These are phyloP conservation scores for Pseudozyma flocculosa DNA, from an alignment of 1,284 basidiomycete species.

Conservation along the genomic window DNA sequence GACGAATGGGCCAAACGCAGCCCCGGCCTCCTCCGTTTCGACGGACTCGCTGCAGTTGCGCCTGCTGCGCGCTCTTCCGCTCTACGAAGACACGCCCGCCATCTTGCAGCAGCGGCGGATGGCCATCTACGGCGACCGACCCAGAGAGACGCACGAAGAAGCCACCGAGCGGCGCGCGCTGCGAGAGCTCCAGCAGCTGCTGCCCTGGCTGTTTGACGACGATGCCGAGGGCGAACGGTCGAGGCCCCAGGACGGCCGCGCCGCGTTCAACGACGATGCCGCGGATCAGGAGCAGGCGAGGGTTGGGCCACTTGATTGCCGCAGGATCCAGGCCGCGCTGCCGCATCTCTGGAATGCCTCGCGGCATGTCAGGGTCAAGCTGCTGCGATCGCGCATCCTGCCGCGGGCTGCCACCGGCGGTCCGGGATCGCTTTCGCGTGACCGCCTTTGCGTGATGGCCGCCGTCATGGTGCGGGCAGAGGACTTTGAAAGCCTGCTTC, in stretches of 20 bases:
- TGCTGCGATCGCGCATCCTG: slow-evolving; percentile 16
- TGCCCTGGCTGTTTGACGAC: slow-evolving; percentile 24
- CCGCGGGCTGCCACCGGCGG: slow-evolving; percentile 13
- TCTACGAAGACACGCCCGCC: slow-evolving; percentile 29
- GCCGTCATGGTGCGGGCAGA: slow-evolving; percentile 18
- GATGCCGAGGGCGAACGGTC: no score
- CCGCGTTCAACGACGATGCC: no score
- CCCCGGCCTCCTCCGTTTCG: background rate
- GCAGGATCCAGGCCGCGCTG: slow-evolving; percentile 1
- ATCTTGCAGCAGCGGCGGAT: slow-evolving; percentile 43
- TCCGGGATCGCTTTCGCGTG: slow-evolving; percentile 13
- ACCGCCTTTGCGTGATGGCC: slow-evolving; percentile 20
- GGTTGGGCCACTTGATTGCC: no score
- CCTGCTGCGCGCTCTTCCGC: slow-evolving; percentile 45
- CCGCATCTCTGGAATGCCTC: slow-evolving; percentile 45
- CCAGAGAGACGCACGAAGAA: slow-evolving; percentile 53
- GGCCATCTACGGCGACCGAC: slow-evolving; percentile 52
- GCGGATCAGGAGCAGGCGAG: no score
- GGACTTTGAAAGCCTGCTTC: slow-evolving; percentile 27
- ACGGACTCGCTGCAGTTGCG: slow-evolving; percentile 36
- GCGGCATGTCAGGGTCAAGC: slow-evolving; percentile 32
- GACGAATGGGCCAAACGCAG: background rate
- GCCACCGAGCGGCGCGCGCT: slow-evolving; percentile 48
- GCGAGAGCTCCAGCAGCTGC: slow-evolving; percentile 33
- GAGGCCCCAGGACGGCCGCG: no score